Conservation (phyloP, 306 rosid genomes). For the Quillaja saponaria region DNA sequence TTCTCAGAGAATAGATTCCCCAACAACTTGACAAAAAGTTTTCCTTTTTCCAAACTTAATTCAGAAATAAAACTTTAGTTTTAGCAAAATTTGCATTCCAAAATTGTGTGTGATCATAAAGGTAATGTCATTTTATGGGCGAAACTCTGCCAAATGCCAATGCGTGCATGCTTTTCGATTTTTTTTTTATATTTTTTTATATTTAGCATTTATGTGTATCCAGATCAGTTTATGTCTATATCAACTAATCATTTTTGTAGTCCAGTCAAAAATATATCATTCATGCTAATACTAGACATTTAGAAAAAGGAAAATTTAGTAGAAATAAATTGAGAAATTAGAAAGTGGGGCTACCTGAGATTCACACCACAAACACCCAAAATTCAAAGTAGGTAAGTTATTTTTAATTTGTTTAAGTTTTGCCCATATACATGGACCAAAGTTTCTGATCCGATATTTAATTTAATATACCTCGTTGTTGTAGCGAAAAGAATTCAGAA, state of each 20-base stretch:
- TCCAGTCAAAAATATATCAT: too few relatives aligned
- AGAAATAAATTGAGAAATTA: conserved; percentile 11
- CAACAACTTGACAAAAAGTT: conserved; percentile 19
- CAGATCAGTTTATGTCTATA: too few relatives aligned
- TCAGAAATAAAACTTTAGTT: conserved; percentile 4
- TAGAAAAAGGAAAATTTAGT: conserved; percentile 16
- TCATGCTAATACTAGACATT: too few relatives aligned
- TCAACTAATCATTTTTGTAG: too few relatives aligned
- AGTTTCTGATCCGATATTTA: not conserved
- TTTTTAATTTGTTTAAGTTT: conserved; percentile 16
- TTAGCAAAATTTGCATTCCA: conserved; percentile 12
- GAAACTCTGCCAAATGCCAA: conserved; percentile 58
- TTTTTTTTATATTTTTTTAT: too few relatives aligned
- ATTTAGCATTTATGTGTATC: not conserved
- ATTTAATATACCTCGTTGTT: too few relatives aligned
- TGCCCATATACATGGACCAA: conserved; percentile 7
- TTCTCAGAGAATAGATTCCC: conserved; percentile 40
- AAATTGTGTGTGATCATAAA: conserved; percentile 25
- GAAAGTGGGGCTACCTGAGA: conserved; percentile 32
- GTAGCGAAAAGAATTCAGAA: too few relatives aligned
- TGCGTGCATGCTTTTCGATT: too few relatives aligned
- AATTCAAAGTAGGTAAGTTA: not conserved
- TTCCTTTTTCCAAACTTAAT: not conserved
- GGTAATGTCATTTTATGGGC: conserved; percentile 33
- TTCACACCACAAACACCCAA: conserved; percentile 14